A percentile compares a stretch with the other conserved stretches of the same genome.
phyloP scores from a whole-genome alignment of 305 asterid species.

The Fraxinus nigra region DNA sequence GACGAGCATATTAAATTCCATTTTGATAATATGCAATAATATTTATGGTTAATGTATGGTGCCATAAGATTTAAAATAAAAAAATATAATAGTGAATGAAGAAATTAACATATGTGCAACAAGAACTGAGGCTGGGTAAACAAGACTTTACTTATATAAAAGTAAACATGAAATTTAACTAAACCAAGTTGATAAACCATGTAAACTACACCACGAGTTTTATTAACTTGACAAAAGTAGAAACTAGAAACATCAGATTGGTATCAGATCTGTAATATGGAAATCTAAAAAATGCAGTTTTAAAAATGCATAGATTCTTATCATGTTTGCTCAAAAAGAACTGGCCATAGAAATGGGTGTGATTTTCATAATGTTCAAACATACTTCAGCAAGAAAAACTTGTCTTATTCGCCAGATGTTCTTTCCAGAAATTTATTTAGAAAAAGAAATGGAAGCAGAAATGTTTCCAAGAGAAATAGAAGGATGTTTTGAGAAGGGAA shows the following conservation, averaged over 20 bases:
- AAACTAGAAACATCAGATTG: not conserved
- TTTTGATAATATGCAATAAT: not conserved
- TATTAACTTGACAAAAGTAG: not conserved
- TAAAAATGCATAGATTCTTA: not conserved
- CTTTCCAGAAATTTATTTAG: not conserved
- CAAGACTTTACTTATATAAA: not conserved
- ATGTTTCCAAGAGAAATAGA: not conserved
- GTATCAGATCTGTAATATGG: not conserved
- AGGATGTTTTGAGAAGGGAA: not conserved
- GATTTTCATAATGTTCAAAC: not conserved
- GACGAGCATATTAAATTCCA: not conserved
- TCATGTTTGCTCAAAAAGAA: not conserved
- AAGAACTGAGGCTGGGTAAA: not conserved
- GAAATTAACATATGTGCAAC: not conserved
- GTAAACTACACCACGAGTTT: not conserved
- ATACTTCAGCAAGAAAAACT: not conserved
- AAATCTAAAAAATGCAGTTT: not conserved
- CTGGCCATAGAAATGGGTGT: not conserved
- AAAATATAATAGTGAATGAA: not conserved
- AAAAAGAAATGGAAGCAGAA: not conserved
- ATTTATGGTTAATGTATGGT: not conserved
- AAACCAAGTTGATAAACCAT: not conserved
- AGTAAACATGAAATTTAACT: not conserved
- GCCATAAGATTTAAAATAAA: not conserved
- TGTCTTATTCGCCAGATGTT: not conserved